Base-by-base conservation (phyloP, 805 yeast genomes). In the Starmerella floricola region DNA sequence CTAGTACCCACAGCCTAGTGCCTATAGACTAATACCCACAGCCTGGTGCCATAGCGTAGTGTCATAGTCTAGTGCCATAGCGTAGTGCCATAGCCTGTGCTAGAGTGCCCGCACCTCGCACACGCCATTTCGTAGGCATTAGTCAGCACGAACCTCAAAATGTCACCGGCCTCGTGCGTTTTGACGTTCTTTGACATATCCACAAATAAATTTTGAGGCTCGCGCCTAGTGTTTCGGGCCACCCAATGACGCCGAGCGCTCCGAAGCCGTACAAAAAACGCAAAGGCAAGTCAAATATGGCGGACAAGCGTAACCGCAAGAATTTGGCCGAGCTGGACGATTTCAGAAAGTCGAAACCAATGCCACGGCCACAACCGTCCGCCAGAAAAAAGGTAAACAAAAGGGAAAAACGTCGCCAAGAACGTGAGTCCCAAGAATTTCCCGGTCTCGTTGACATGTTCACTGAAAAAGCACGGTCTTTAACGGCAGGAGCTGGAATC, bases 401-500 rank as follows among this genome's bases (percentile, higher is more conserved):
- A 16, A 35, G 40, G 6, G 38, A 39, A 17, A 29, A 36, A 17
- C 13, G 21, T 11, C 36, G 36, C 10, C 13, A 26, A 38, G 18
- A 4, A 4, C 15, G 31, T 4, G 35, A 30, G n/a, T 21, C 30
- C 6, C 27, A 23, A 8, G 41, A 42, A 32, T 37, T 34, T 16
- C 49, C 49, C 20, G 45, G 49, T 5, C 36, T 43, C 15, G 11
- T 18, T 4, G 24, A 34, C 2, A 2, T 8, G 3, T 23, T 31
- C 8, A 28, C 13, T 20, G 41, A 24, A 5, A 24, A 35, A 32
- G 31, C 42, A 4, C 31, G 32, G 3, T 16, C 13, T 3, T n/a
- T 46, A 17, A 16, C 4, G 3, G 34, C 31, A 3, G 49, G 49
- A 13, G 16, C 17, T 6, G 47, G 41, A 16, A 12, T 39, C 16